Evolutionary conservation across 768 basidiomycete genomes (phyloP).

Genomic region (Punctularia strigosozonata): DNA sequence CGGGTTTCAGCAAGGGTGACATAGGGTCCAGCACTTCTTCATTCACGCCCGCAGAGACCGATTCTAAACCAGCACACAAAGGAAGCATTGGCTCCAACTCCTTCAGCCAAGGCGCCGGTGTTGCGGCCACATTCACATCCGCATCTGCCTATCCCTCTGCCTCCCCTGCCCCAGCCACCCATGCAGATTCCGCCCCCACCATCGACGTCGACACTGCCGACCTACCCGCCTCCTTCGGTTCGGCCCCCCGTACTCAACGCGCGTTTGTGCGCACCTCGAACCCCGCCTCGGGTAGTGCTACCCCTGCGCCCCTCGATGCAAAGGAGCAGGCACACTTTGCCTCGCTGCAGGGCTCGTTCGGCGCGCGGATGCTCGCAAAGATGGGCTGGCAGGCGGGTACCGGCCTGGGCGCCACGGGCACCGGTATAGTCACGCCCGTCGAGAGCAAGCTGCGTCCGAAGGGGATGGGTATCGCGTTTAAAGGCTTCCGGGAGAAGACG

Average conservation of each 20-base stretch:
- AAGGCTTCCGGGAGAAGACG: constrained; percentile 82
- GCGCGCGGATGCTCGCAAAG: constrained; percentile 84
- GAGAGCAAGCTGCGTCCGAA: constrained; percentile 78
- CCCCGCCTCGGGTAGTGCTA: constrained; percentile 26
- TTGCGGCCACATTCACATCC: background rate
- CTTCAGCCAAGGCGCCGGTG: too few species aligned
- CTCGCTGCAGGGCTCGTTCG: constrained; percentile 66
- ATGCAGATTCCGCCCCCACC: constrained; percentile 34
- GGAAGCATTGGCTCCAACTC: background rate
- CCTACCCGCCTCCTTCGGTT: constrained; percentile 30
- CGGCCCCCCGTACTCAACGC: constrained; percentile 24
- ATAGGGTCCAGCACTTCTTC: constrained; percentile 25
- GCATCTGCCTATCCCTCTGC: constrained; percentile 15
- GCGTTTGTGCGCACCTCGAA: constrained; percentile 44
- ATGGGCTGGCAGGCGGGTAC: constrained; percentile 89
- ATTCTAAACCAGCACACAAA: constrained; percentile 3
- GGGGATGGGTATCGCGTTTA: constrained; percentile 79
- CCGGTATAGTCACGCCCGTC: constrained; percentile 82
- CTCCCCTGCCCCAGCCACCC: constrained; percentile 26
- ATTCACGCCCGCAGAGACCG: constrained; percentile 11
- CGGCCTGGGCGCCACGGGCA: constrained; percentile 63
- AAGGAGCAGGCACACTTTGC: constrained; percentile 73
- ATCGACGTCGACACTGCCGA: constrained; percentile 11
- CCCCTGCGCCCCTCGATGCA: constrained; percentile 41
- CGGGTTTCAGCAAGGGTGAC: constrained; percentile 29